Conservation (phyloP, 164 flowering plant species). For the Stephania japonica region DNA sequence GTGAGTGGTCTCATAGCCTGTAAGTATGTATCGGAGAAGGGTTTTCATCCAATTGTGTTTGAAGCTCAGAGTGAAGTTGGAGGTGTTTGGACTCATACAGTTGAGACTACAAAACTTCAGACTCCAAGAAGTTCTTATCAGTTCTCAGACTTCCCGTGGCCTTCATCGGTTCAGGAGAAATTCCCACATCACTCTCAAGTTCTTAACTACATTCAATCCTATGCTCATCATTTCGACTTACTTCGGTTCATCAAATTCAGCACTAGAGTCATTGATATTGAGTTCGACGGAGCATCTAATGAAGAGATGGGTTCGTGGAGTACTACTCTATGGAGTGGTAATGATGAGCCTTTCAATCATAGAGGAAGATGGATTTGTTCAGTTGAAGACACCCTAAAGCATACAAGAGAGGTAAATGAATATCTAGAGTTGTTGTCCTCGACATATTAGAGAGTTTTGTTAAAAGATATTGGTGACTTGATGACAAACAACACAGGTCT, state of each 20-base stretch:
- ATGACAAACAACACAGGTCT: not conserved
- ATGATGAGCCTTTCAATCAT: slow-evolving; percentile 29
- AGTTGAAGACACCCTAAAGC: slow-evolving; percentile 22
- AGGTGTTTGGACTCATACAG: slow-evolving; percentile 38
- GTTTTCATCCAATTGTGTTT: slow-evolving; percentile 40
- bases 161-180: slow-evolving; percentile 27
- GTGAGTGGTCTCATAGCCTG: slow-evolving; percentile 67
- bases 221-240: slow-evolving; percentile 34
- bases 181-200: slow-evolving; percentile 41
- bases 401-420: slow-evolving; percentile 22
- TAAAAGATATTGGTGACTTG: not conserved
- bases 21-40: slow-evolving; percentile 43
- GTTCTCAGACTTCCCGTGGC: slow-evolving; percentile 74
- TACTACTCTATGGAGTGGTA: slow-evolving; percentile 36
- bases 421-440: slow-evolving; percentile 27
- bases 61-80: slow-evolving; percentile 20
- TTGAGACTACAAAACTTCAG: slow-evolving; percentile 47
- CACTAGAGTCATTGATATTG: slow-evolving; percentile 25
- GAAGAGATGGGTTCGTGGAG: slow-evolving; percentile 33
- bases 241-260: slow-evolving; percentile 27
- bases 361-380: slow-evolving; percentile 31
- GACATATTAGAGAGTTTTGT: too few species aligned
- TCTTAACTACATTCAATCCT: slow-evolving; percentile 36
- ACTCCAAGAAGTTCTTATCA: slow-evolving; percentile 34
- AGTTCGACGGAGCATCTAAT: slow-evolving; percentile 23